Base-by-base conservation (phyloP, 441 rosid species). In the Francoa sonchifolia region DNA sequence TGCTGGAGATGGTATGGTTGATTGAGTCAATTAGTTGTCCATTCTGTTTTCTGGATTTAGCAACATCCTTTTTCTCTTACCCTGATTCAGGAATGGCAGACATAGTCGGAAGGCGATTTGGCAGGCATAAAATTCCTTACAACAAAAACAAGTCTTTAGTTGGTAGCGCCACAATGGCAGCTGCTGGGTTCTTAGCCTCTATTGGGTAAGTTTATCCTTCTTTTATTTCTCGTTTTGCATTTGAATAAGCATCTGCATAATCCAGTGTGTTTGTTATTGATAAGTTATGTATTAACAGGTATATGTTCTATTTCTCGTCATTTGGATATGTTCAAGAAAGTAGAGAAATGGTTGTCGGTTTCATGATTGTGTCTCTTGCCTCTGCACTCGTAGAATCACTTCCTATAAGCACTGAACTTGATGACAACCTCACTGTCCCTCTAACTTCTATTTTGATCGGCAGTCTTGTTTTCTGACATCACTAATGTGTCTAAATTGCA, bases 351-450 rank as follows among this genome's bases (percentile, higher is more conserved):
- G 71, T 61, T 28, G 23, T 59, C 15, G 76, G 89, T 37, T 85
- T 89, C 71, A 39, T 74, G 52, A 35, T 71, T 6, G 72, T 76
- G 43, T 82, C 89, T 38, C 22, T 76, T 33, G 85, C 75, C 10
- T 73, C 98, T 2, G 60, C 98, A 5, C 0, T 82, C 19, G 79
- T 76, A 17, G 96, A 89, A 71, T 89, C 92, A 32, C 79, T 79
- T 6, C 96, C 96, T 6, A 62, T 77, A 33, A 82, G 96, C 63
- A 71, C 82, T 3, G 50, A 50, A 44, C 78, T 89, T 23, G 93
- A 85, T 37, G 96, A 89, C 71, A 89, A 85, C 61, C 94, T 89
- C 48, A 89, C 94, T 0, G 61, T 77, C 31, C 68, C 96, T 21
- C 22, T 85, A 29, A 54, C 94, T 33, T 85, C 84, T 46, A 42